Base-by-base conservation (phyloP, 2,329 filamentous ascomycete genomes). In the Fusarium bulbicola region DNA sequence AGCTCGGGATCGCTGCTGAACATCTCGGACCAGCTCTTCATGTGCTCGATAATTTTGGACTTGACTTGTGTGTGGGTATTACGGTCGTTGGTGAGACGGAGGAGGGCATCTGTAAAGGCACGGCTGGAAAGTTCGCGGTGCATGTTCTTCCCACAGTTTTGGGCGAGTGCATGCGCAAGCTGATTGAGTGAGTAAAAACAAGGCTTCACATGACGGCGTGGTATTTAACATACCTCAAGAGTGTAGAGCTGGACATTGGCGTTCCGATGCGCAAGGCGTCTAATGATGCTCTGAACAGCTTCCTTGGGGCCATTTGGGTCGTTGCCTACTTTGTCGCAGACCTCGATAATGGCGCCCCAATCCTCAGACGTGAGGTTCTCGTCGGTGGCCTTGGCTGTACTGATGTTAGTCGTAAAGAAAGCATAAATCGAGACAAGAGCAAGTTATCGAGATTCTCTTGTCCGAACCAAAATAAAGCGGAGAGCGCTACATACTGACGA, bases 21-120 rank as follows among this genome's bases (percentile, higher is more conserved):
- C 93, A 98, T 97, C 78, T 96, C 93, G 64, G 93, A 91, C 96
- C 96, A 99, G 74, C 95, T 94, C 81, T 93, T 92, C 94, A 98
- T 98, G 75, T 95, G 91, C 86, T 98, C 95, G 66, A 98, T 84
- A 74, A 99, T 97, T 88, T 98, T 98, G 73, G 94, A 91, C 84
- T 98, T 98, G 80, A 99, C 96, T 82, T 97, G 94, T 80, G 93
- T 92, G 82, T 98, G 96, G 59, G 95, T 98, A 82, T 97, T 99
- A 84, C 95, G 90, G 83, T 99, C 96, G 84, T 92, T 94, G 73
- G 96, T 95, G 67, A 99, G 89, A 80, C 96, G 92, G 72, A 98
- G 87, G 53, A 99, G 86, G 67, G 95, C 94, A 80, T 99, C 96
- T 74, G 96, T 99, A 81, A 98, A 97, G 80, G 94, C 95, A 78